phyloP scores from a whole-genome alignment of 2,329 filamentous ascomycete species.

The Fonsecaea pedrosoi region DNA sequence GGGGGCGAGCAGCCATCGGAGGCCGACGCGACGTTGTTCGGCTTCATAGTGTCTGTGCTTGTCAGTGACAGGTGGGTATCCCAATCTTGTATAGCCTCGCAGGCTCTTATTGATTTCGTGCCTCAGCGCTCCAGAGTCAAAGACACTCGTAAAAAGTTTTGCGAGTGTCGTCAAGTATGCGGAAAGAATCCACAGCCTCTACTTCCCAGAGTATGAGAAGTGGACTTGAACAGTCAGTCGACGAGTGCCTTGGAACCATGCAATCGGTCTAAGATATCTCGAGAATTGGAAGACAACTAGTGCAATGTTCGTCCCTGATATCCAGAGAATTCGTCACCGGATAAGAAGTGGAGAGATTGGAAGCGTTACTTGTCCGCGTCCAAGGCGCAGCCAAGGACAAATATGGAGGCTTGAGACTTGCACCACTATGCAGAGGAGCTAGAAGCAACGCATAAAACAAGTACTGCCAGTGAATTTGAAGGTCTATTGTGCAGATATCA shows the following conservation, averaged over 20 bases:
- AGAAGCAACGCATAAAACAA: neutral
- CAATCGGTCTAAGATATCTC: too few species aligned
- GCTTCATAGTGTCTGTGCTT: constrained; percentile 62
- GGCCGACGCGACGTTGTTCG: constrained; percentile 64
- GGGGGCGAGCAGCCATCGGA: constrained; percentile 63
- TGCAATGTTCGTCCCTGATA: neutral
- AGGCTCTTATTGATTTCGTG: constrained; percentile 21
- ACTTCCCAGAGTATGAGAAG: constrained; percentile 64
- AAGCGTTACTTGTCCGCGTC: neutral
- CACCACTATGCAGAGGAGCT: neutral
- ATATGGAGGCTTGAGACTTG: neutral
- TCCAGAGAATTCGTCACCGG: neutral
- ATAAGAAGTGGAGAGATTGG: neutral
- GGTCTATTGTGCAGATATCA: neutral
- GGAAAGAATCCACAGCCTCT: constrained; percentile 60
- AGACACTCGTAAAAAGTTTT: constrained; percentile 53
- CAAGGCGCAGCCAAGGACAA: neutral
- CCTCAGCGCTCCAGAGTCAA: constrained; percentile 56
- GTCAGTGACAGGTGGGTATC: constrained; percentile 61
- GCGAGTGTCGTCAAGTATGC: constrained; percentile 64
- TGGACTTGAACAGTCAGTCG: constrained; percentile 40
- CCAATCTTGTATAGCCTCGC: neutral
- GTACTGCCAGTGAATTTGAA: neutral
- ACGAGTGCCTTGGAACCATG: neutral
- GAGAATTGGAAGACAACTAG: neutral